phyloP scores from a whole-genome alignment of 352 stramenopile genomes.

The Phytophthora kernoviae region DNA sequence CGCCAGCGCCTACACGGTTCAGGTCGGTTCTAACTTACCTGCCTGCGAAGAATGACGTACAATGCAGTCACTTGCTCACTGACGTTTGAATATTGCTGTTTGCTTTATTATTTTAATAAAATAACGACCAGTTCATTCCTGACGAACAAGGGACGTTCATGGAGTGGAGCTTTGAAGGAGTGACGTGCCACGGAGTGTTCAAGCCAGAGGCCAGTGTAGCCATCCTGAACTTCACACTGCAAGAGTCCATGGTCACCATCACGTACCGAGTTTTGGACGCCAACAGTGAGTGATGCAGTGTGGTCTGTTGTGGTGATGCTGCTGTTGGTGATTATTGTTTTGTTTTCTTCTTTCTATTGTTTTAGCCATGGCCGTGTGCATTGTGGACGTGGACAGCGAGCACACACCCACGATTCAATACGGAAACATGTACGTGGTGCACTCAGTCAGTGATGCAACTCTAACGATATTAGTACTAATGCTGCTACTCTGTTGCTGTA shows the following conservation, averaged over 20 bases:
- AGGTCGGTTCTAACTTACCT: constrained; percentile 40
- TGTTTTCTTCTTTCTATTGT: constrained; percentile 7
- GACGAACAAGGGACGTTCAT: constrained; percentile 82
- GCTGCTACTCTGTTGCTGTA: constrained; percentile 19
- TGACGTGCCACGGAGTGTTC: constrained; percentile 84
- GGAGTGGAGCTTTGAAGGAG: constrained; percentile 87
- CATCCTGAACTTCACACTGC: constrained; percentile 85
- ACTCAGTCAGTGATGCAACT: neutral
- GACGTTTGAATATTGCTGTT: constrained; percentile 1
- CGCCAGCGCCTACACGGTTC: constrained; percentile 76
- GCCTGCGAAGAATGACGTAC: too few species aligned
- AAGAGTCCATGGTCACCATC: constrained; percentile 87
- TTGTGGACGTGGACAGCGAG: constrained; percentile 85
- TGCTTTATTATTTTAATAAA: constrained; percentile 10
- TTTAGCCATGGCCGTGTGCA: constrained; percentile 82
- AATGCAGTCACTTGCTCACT: neutral
- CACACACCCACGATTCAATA: constrained; percentile 84
- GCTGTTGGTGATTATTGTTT: constrained; percentile 1
- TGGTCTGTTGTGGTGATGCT: neutral
- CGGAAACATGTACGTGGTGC: constrained; percentile 72
- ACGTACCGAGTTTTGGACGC: constrained; percentile 80
- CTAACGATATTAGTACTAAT: neutral
- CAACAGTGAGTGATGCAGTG: constrained; percentile 57
- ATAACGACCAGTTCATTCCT: constrained; percentile 65
- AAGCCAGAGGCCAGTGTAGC: constrained; percentile 79